Conservation (phyloP, 305 asterid species). For the Plantago rigida region DNA sequence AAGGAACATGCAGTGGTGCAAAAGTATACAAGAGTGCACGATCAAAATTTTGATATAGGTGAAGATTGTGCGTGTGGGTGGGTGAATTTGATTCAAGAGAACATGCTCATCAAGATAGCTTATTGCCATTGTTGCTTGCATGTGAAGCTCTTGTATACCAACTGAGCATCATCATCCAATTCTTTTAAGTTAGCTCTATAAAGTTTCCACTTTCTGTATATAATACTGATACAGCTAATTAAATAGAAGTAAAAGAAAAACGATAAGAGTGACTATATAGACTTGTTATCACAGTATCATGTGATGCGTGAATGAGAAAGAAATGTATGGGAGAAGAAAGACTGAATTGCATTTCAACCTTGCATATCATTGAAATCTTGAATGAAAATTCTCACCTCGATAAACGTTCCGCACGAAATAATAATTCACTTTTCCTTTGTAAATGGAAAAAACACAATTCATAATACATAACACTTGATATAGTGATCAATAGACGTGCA, state of each 20-base stretch:
- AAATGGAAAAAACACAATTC: no score
- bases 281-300: neutral
- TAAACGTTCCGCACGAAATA: neutral
- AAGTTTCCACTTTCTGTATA: neutral
- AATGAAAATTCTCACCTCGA: neutral
- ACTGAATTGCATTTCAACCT: neutral
- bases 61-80: neutral
- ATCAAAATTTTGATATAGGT: neutral
- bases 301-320: neutral
- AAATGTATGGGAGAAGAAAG: neutral
- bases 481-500: neutral
- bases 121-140: no score
- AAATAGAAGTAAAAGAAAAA: neutral
- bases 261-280: neutral
- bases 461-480: neutral
- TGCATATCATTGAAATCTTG: neutral
- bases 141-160: neutral
- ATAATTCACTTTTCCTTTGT: neutral
- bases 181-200: neutral
- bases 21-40: slow-evolving; percentile 2
- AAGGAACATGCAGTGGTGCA: slow-evolving; percentile 3
- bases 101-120: neutral
- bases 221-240: no score
- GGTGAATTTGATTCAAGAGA: neutral
- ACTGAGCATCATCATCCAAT: neutral